Evolutionary conservation across 139 green algal species (phyloP), one percentile per base, ranked within the genome.

Genomic region (Pycnococcus provasolii): DNA sequence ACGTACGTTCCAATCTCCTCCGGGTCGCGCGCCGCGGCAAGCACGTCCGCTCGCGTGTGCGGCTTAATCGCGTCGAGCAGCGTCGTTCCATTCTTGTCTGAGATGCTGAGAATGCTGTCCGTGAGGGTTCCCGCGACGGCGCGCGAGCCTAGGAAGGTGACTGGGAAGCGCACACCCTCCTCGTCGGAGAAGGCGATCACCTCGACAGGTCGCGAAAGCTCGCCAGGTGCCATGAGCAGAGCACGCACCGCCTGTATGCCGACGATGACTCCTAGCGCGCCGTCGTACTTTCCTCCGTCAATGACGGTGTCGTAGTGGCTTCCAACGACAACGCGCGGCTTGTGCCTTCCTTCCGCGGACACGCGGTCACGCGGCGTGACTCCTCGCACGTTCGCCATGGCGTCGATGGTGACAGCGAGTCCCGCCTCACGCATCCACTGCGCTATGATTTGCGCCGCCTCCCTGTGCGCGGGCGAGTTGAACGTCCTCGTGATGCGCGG

Each of bases 291-390:
- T 42, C 90, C 90, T 0, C 78, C 91, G 68, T 97, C 91, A 13
- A 89, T 62, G 0, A 97, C 91, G 1, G 91, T 95, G 77, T 97
- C 91, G 69, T 91, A 95, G 68, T 96, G 89, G 1, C 83, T 91
- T 1, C 89, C 89, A 46, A 92, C 64, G 6, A 96, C n/a, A 41
- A 92, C 50, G 50, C 50, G 50, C 50, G 50, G 11, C 50, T 13
- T 26, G 11, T 13, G 50, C 50, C 50, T n/a, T 15, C 9, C 57
- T 8, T 81, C 64, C 0, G 44, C 40, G 1, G 76, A 67, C 0
- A 64, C 55, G 4, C 83, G 62, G 9, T 78, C 60, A 1, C 77
- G 48, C 0, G 78, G 42, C 13, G 26, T 26, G 26, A 26, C 26
- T 26, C 89, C 89, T 53, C 87, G 86, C 53, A 96, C 85, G 70